phyloP scores from a whole-genome alignment of 257 asterid genomes.

The Galeopsis tetrahit region DNA sequence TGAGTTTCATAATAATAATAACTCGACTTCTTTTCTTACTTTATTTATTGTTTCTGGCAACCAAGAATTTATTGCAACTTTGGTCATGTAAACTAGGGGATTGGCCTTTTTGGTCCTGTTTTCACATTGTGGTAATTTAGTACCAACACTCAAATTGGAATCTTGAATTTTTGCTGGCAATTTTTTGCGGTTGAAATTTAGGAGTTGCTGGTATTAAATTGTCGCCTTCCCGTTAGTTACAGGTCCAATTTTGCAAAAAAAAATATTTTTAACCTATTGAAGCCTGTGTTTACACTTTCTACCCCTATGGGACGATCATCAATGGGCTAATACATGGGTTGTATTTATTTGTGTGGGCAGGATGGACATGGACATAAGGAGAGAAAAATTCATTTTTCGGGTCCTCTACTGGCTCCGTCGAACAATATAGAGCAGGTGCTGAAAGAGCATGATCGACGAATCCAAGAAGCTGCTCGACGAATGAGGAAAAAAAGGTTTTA shows the following conservation, averaged over 20 bases:
- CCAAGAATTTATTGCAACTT: background rate
- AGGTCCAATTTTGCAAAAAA: no score
- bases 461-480: slow-evolving; percentile 82
- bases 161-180: background rate
- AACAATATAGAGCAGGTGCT: slow-evolving; percentile 83
- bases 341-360: slow-evolving; percentile 28
- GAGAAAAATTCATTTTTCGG: slow-evolving; percentile 66
- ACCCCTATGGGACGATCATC: background rate
- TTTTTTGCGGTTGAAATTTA: background rate
- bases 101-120: background rate
- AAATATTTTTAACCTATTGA: no score
- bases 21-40: background rate
- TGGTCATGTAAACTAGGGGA: background rate
- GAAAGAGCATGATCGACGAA: slow-evolving; percentile 82
- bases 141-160: background rate
- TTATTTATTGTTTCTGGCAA: background rate
- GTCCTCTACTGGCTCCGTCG: slow-evolving; percentile 68
- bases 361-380: slow-evolving; percentile 52
- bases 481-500: slow-evolving; percentile 57
- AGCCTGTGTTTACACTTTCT: background rate
- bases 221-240: background rate
- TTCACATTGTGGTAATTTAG: background rate
- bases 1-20: slow-evolving; percentile 18
- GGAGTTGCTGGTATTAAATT: no score
- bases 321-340: background rate